Percentiles rank a stretch among this genome's conserved stretches.
Conservation (phyloP, 805 yeast genomes). For the Dipodascus albidus region DNA sequence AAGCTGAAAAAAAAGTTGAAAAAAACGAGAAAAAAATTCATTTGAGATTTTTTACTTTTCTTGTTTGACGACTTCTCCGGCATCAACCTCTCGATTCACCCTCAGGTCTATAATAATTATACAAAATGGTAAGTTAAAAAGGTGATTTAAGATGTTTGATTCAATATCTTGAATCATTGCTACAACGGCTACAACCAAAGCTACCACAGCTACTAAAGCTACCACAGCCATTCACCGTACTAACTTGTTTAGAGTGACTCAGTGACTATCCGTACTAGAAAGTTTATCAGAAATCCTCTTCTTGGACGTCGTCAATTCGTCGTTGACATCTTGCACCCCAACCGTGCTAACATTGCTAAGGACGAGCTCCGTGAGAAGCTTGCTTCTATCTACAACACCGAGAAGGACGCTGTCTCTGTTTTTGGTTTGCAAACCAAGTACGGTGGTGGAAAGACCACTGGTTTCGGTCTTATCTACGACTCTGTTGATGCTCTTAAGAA, state of each 20-base stretch:
- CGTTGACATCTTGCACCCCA: constrained; percentile 98
- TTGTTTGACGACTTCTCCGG: constrained; percentile 1
- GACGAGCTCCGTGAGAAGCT: constrained; percentile 95
- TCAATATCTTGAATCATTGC: no score
- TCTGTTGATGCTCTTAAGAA: constrained; percentile 95
- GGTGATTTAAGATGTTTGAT: no score
- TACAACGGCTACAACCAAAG: no score
- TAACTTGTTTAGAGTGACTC: constrained; percentile 72
- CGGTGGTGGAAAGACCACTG: constrained; percentile 99
- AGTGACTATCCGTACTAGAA: constrained; percentile 99
- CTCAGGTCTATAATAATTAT: constrained; percentile 1
- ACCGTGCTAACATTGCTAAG: constrained; percentile 98
- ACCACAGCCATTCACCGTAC: not conserved
- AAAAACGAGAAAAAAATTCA: not conserved
- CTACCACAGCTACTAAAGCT: not conserved
- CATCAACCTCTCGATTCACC: constrained; percentile 1
- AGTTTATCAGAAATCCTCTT: constrained; percentile 97
- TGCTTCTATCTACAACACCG: constrained; percentile 81
- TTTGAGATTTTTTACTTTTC: not conserved
- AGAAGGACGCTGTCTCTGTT: constrained; percentile 89
- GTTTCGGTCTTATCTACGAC: constrained; percentile 98
- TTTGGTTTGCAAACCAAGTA: constrained; percentile 99
- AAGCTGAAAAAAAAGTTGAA: not conserved
- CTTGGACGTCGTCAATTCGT: constrained; percentile 99
- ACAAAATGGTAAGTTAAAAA: not conserved